Conservation (phyloP, 169 alveolate species). For the Eimeria tenella region DNA sequence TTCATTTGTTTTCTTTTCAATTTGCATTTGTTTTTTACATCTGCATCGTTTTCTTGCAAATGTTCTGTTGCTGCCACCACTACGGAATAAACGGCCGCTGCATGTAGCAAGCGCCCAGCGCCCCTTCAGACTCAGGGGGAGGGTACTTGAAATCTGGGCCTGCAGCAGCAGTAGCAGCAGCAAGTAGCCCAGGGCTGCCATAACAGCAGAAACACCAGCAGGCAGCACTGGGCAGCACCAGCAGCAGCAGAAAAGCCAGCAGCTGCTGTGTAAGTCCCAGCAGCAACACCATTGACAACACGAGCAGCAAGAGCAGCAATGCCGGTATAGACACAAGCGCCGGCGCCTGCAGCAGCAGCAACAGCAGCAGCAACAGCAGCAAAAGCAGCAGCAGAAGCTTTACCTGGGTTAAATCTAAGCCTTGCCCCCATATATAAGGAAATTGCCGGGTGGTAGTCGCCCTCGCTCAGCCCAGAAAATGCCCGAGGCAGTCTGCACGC, state of each 20-base stretch:
- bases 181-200: not conserved
- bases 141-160: conserved; percentile 74
- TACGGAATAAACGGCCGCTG: conserved; percentile 74
- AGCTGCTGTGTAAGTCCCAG: not conserved
- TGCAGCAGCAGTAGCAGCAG: not conserved
- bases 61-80: not conserved
- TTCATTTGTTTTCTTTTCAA: too few species aligned
- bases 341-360: not conserved
- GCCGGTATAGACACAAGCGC: not conserved
- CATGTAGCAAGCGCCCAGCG: conserved; percentile 66
- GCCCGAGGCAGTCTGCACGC: conserved; percentile 82
- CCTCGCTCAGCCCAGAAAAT: conserved; percentile 85
- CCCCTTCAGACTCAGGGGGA: conserved; percentile 48
- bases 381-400: not conserved
- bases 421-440: conserved; percentile 92
- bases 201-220: not conserved
- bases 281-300: not conserved
- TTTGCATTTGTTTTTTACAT: too few species aligned
- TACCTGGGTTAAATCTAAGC: conserved; percentile 86
- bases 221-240: too few species aligned
- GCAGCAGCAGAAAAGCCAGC: too few species aligned
- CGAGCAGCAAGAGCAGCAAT: not conserved
- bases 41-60: too few species aligned
- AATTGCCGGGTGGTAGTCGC: conserved; percentile 90
- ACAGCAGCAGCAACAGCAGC: not conserved